These are phyloP conservation scores for Comarum palustre DNA, from an alignment of 306 rosid species.

Conservation along the genomic window DNA sequence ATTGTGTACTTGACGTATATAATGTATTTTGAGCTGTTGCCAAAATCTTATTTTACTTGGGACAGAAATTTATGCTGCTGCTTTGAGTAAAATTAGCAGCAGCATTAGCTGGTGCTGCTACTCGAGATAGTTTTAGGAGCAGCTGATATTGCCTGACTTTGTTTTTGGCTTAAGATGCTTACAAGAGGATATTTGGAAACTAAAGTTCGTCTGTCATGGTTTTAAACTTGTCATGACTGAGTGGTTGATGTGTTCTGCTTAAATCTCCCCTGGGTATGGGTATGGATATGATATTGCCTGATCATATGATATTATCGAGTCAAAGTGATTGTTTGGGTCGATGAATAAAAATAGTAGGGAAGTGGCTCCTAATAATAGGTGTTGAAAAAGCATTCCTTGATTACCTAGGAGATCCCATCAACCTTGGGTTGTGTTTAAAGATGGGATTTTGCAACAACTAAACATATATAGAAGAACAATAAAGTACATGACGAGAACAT, in stretches of 20 bases:
- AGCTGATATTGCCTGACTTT: not conserved
- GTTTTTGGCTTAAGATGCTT: not conserved
- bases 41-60: not conserved
- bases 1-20: not conserved
- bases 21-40: constrained; percentile 2
- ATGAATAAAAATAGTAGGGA: too few species aligned
- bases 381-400: too few species aligned
- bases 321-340: too few species aligned
- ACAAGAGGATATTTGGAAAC: not conserved
- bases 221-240: not conserved
- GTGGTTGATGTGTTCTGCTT: not conserved
- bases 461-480: too few species aligned
- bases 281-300: too few species aligned
- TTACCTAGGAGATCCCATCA: too few species aligned
- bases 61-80: not conserved
- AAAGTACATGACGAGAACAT: too few species aligned
- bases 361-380: too few species aligned
- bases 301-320: too few species aligned
- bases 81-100: not conserved
- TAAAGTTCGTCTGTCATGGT: not conserved
- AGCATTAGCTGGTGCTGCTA: not conserved
- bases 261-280: too few species aligned
- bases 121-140: not conserved
- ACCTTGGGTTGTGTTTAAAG: too few species aligned
- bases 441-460: too few species aligned